phyloP scores from a whole-genome alignment of 2,329 filamentous ascomycete species.

The Magnaporthales sp. region DNA sequence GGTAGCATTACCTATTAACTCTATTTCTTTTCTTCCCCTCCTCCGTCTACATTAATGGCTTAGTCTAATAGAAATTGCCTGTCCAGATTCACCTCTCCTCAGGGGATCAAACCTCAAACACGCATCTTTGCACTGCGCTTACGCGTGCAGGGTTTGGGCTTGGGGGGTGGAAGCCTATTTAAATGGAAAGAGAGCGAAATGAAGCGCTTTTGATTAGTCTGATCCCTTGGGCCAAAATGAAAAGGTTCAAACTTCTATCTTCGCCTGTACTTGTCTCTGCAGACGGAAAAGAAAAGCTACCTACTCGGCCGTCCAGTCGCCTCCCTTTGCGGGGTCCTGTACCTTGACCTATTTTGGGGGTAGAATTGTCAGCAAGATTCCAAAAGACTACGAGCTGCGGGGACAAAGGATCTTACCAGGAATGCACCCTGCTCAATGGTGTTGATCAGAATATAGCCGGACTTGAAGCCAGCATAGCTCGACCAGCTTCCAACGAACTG shows the following conservation, averaged over 20 bases:
- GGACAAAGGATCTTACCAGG: constrained; percentile 17
- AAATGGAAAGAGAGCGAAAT: background rate
- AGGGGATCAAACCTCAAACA: background rate
- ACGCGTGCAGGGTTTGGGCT: background rate
- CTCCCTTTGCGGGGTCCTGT: background rate
- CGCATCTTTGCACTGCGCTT: background rate
- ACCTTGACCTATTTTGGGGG: background rate
- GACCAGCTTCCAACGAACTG: constrained; percentile 33
- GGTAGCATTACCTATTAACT: background rate
- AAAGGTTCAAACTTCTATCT: background rate
- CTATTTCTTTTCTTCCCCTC: background rate
- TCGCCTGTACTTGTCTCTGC: background rate
- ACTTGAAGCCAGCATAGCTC: constrained; percentile 32
- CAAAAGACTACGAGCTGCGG: background rate
- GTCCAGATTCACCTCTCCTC: background rate
- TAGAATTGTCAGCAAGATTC: background rate
- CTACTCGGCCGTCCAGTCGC: constrained; percentile 2
- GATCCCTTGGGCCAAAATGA: background rate
- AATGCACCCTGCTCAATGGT: constrained; percentile 36
- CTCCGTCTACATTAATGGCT: background rate
- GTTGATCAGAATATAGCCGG: constrained; percentile 32
- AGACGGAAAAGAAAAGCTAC: background rate
- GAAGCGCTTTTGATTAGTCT: constrained; percentile 2
- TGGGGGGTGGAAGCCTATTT: background rate
- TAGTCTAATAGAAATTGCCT: background rate